Base-by-base conservation (phyloP, 768 basidiomycete genomes). In the Leccinum obscurum region DNA sequence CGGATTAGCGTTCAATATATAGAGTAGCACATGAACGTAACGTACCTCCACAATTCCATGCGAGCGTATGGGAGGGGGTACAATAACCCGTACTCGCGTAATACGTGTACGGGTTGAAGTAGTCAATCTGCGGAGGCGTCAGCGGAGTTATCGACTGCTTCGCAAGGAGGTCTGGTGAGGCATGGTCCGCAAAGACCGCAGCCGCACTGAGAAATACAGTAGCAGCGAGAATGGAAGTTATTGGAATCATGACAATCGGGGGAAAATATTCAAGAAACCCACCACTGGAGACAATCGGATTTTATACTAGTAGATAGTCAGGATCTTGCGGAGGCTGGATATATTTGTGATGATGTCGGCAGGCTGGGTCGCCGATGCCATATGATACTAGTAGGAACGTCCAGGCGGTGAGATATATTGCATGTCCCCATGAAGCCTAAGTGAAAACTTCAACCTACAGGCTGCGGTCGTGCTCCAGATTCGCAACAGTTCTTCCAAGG, bases 71-170 rank as follows among this genome's bases (percentile, higher is more conserved):
- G 4, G 77, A 55, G 6, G 28, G 72, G 15, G 69, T 55, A 58
- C 86, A 87, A 62, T 83, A 82, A 1, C 75, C 84, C 9, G 83
- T 67, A 37, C 80, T 78, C 1, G 85, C 83, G 63, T 80, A 28
- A 8, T 28, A 28, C 1, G 28, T 79, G 72, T 80, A 86, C 1
- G 84, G 77, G 39, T 65, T 78, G 68, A 78, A 86, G 10, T 66
- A 37, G 8, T 74, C 63, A 5, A 85, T 77, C 63, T 84, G 75
- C 0, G 79, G 24, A 8, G 74, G 63, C 28, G 77, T 70, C 54
- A 84, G 68, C 1, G 79, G 55, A 2, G 74, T 75, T 55, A 83
- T 79, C 17, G 70, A 62, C 59, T 78, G 77, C 26, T 75, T 75
- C n/a, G 71, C 54, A 22, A 53, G 56, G 51, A 77, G 73, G 22